Conservation (phyloP, 192 early-diverging fungal species). For the Rhizophagus sp. region DNA sequence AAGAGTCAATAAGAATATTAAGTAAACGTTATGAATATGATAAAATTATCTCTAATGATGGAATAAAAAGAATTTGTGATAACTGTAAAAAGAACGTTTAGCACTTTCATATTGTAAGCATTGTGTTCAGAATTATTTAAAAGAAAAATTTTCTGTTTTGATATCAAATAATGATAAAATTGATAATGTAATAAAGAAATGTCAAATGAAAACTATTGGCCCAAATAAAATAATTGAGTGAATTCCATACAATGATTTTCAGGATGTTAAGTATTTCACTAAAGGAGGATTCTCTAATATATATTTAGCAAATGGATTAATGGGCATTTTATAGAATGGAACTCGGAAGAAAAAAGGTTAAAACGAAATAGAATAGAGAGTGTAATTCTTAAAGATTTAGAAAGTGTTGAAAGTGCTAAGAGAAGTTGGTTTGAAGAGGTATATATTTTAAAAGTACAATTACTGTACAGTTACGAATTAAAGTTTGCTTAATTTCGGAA, state of each 20-base stretch:
- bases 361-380: neutral
- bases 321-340: neutral
- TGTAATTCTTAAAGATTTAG: neutral
- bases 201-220: neutral
- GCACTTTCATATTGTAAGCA: neutral
- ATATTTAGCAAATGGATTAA: neutral
- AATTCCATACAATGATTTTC: neutral
- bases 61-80: neutral
- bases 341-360: neutral
- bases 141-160: neutral
- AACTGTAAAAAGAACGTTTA: neutral
- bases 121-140: neutral
- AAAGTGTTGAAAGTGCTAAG: no score
- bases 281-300: neutral
- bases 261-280: neutral
- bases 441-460: no score
- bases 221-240: neutral
- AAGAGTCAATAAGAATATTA: neutral
- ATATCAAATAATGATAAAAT: neutral
- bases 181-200: neutral
- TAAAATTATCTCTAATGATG: neutral
- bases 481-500: no score
- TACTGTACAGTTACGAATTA: no score
- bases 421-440: no score
- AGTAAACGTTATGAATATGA: neutral